Evolutionary conservation across 2,329 filamentous ascomycete genomes (phyloP), one percentile per base, ranked within the genome.

Genomic region (Alternaria infectoria): DNA sequence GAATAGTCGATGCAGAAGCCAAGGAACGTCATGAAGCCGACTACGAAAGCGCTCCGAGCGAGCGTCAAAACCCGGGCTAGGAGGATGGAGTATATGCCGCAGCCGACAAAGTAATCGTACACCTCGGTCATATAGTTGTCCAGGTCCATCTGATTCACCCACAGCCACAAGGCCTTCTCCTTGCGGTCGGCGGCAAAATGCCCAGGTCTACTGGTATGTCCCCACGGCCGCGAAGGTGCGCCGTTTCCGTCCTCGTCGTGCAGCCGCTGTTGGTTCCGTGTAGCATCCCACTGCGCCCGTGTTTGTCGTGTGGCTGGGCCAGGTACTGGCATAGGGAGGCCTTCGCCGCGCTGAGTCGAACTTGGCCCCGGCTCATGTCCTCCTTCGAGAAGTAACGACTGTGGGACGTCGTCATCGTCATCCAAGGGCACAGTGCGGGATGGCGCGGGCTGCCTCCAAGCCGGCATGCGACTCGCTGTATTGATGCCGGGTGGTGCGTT

Each of bases 101-200:
- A 91, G 2, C 91, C 91, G 55, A 91, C 84, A 74, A 92, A 97
- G 80, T 97, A 97, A 68, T 91, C 86, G 77, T 97, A 97, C 4
- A 97, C 92, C 66, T 91, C 91, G 59, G 88, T 87, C 75, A 97
- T 89, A 77, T 97, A 97, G 72, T 89, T 90, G 79, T 97, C 94
- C 57, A 97, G 84, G 74, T 97, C 96, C 40, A 92, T 89, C 61
- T 96, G 92, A 74, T 97, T 97, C 58, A 92, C 92, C 92, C 94
- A 97, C 80, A 92, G 88, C 90, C 93, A 97, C 83, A 97, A 88
- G 4, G 94, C 93, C 78, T 90, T 91, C 75, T 95, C 91, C 78
- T 89, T 89, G 1, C 89, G 87, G 71, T 88, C 86, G 26, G 85
- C 69, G 12, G 72, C 71, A 23, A 77, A 74, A 40, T 74, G 71